A percentile compares a stretch with the other conserved stretches of the same genome.
Conservation (phyloP, 305 asterid genomes). For the Solanum hybrid region DNA sequence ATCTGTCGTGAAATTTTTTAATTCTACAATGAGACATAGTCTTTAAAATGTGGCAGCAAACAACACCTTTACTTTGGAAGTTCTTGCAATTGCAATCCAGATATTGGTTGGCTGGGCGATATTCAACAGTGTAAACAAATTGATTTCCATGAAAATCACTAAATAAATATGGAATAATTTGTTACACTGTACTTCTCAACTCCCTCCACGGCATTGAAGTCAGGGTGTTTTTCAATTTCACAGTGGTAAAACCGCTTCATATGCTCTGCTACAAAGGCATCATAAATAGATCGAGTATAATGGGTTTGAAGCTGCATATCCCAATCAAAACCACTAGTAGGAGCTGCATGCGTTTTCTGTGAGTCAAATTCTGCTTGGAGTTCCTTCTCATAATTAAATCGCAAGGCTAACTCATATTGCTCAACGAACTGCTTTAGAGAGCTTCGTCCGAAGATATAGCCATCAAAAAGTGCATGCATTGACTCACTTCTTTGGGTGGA, state of each 20-base stretch:
- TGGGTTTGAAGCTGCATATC: not conserved
- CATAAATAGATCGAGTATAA: too few relatives aligned
- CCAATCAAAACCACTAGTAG: not conserved
- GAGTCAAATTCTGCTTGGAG: not conserved
- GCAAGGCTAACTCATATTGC: not conserved
- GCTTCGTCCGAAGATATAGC: not conserved
- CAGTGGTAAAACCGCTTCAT: not conserved
- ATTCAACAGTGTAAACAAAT: not conserved
- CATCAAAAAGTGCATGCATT: not conserved
- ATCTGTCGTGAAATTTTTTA: fast-evolving
- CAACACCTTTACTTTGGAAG: not conserved
- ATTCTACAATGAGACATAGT: not conserved
- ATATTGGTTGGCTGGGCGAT: not conserved
- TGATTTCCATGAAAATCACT: not conserved
- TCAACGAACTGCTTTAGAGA: not conserved
- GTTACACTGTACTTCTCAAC: not conserved
- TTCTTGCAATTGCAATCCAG: not conserved
- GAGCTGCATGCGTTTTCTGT: fast-evolving
- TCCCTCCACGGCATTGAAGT: not conserved
- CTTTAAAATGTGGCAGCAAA: not conserved
- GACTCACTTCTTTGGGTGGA: not conserved
- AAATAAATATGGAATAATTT: not conserved
- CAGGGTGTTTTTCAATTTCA: not conserved
- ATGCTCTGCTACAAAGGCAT: too few relatives aligned
- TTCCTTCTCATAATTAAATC: not conserved